phyloP scores from a whole-genome alignment of 75 land plant genomes.

The Picea sitchensis region DNA sequence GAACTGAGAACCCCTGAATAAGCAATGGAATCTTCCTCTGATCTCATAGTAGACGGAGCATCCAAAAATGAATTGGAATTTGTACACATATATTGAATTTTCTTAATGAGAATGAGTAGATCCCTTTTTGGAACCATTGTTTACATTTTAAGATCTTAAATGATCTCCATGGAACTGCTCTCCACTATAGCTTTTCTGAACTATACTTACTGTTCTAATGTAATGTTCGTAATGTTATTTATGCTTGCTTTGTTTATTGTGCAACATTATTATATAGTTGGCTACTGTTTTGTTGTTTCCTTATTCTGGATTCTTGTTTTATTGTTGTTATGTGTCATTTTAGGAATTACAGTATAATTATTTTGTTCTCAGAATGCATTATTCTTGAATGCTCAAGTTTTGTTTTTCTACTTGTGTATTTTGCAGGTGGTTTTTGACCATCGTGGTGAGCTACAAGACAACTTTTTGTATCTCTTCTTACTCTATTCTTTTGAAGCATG shows the following conservation, averaged over 20 bases:
- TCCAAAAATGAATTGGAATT: too few species aligned
- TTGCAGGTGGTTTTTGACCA: slow-evolving; percentile 87
- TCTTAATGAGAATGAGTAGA: too few species aligned
- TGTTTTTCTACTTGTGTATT: neutral
- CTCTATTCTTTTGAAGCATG: neutral
- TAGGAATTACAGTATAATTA: neutral
- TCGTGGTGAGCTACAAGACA: slow-evolving; percentile 52
- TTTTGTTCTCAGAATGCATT: neutral
- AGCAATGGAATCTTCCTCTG: too few species aligned
- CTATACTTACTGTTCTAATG: too few species aligned
- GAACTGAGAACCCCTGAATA: too few species aligned
- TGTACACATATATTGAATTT: too few species aligned
- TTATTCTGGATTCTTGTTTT: neutral
- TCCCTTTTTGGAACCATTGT: too few species aligned
- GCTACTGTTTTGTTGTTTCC: neutral
- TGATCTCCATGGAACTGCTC: too few species aligned
- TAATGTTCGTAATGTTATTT: neutral
- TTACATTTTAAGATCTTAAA: too few species aligned
- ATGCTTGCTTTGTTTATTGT: neutral
- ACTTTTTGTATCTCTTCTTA: neutral
- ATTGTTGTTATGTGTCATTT: neutral
- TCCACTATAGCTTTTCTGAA: too few species aligned
- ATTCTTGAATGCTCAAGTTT: neutral
- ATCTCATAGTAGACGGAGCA: too few species aligned
- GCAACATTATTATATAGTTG: neutral